Evolutionary conservation across 257 asterid species (phyloP), one percentile per base, ranked within the genome.

Genomic region (Mentha longifolia): DNA sequence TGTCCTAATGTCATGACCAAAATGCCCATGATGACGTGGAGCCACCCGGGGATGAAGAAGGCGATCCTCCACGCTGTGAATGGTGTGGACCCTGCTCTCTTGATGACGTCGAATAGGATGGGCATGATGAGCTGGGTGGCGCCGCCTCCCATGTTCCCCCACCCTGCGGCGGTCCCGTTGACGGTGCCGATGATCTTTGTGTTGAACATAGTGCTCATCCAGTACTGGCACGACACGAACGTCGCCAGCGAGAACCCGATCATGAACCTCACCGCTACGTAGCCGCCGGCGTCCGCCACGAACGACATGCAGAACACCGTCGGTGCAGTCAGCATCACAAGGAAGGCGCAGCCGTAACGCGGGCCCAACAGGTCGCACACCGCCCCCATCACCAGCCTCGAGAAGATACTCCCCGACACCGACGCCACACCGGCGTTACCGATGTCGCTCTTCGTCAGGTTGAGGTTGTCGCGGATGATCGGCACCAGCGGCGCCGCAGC

Each of bases 141-240:
- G 2, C 95, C 92, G 2, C 95, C 95, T 0, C 92, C 95, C 92
- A 84, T 88, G 46, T 88, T 83, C 17, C 92, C 94, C 92, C 95
- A 88, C 0, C 92, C 95, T 0, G 90, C 95, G 0, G 94, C 95
- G 0, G 86, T 80, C 0, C 92, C 92, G 9, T 86, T 88, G 8
- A 80, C 95, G 0, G 72, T 52, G 2, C 95, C 92, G 0, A 88
- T 80, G 16, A 88, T 86, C 73, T 81, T 74, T 17, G 84, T 70
- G 10, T 80, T 84, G 39, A 86, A 88, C 90, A 88, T 85, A 0
- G 84, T 80, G 39, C 86, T 88, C 84, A 84, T 87, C 91, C 94
- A 87, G 61, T 57, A 83, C 54, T 81, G 89, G 78, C 91, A 85
- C 5, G 92, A 86, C 14, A 86, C 95, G 22, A 88, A 86, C 0